Conservation (phyloP, 345 rosid genomes). For the Schrenkiella parvula region DNA sequence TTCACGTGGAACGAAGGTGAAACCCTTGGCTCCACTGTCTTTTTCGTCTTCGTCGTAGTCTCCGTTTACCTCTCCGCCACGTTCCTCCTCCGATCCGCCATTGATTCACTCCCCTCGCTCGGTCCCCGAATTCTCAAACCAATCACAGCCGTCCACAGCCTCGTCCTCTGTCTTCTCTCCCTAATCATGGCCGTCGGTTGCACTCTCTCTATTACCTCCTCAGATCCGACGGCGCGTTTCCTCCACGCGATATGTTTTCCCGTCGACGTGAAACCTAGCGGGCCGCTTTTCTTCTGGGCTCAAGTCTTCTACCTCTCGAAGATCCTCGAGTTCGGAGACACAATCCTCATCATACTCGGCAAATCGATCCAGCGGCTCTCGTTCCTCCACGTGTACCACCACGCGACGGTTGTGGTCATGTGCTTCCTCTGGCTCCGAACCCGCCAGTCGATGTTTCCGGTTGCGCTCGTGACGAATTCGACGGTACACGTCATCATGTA, state of each 20-base stretch:
- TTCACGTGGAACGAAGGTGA: slow-evolving; percentile 57
- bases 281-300: slow-evolving; percentile 75
- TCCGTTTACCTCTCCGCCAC: slow-evolving; percentile 51
- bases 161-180: slow-evolving; percentile 58
- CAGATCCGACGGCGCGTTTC: background rate
- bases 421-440: slow-evolving; percentile 61
- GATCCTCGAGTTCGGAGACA: slow-evolving; percentile 57
- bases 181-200: slow-evolving; percentile 66
- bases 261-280: slow-evolving; percentile 32
- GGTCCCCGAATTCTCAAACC: slow-evolving; percentile 50
- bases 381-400: slow-evolving; percentile 88
- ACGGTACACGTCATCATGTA: slow-evolving; percentile 72
- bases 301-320: slow-evolving; percentile 68
- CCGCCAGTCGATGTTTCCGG: slow-evolving; percentile 58
- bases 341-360: slow-evolving; percentile 49
- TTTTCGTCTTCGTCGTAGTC: slow-evolving; percentile 46
- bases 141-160: slow-evolving; percentile 68
- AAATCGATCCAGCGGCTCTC: slow-evolving; percentile 57
- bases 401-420: slow-evolving; percentile 66
- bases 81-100: slow-evolving; percentile 37
- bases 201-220: slow-evolving; percentile 43
- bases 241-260: slow-evolving; percentile 49
- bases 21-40: slow-evolving; percentile 55
- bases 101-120: slow-evolving; percentile 26
- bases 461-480: slow-evolving; percentile 51